Base-by-base conservation (phyloP, 495 filamentous ascomycete genomes). In the Daldinia concentrica region DNA sequence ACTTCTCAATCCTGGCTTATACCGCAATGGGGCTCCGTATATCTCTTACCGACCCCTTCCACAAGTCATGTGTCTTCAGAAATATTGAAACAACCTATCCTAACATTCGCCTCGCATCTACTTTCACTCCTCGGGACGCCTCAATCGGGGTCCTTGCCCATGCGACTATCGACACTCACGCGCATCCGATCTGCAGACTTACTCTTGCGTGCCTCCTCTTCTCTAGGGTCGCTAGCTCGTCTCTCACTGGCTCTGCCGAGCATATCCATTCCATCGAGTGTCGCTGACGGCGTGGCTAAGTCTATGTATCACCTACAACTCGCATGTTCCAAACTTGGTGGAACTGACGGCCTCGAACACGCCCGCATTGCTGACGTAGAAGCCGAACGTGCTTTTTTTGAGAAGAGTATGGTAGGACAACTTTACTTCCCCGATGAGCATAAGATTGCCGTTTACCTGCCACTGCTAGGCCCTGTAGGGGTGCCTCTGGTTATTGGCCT, bases 341-440 rank as follows among this genome's bases (percentile, higher is more conserved):
- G 87, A 6, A 77, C 80, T 3, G 82, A 86, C 19, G 85, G 85
- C 1, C 82, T 99, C 36, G 88, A 89, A 58, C 90, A 92, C 76
- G 94, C 94, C 1, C 85, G 91, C 7, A 89, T 94, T 15, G 96
- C 96, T 6, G 94, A 97, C 77, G 86, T 85, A 2, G 92, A 96
- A 74, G 95, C 93, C 0, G 96, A 99, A 80, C 90, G 90, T 58
- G 95, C 94, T 3, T 99, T 99, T 79, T 99, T 99, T 74, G 96
- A 99, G 82, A 97, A 96, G 79, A 96, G 91, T 75, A 99, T 99
- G 95, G 95, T 99, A 45, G 95, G 95, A 0, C 95, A 98, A 81
- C 90, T 98, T 29, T 68, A 98, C 92, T 87, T 99, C 93, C 95
- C 95, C 1, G 96, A 99, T 75, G 95, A 99, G 80, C 95, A 99